A percentile compares a stretch with the other conserved stretches of the same genome.
Evolutionary conservation across 305 asterid genomes (phyloP).

Genomic region (Fraxinus ornus): DNA sequence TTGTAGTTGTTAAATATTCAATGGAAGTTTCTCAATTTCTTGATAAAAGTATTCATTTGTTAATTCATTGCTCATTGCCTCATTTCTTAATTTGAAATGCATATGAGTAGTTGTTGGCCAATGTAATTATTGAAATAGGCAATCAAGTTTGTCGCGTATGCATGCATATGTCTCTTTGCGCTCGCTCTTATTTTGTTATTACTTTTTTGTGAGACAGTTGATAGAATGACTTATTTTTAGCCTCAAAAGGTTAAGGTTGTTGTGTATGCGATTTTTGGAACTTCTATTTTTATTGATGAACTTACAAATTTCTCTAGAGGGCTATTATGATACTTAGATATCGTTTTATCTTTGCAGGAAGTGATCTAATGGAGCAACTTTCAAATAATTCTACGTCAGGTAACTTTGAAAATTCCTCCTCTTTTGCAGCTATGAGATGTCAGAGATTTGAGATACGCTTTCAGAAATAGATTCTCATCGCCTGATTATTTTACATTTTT

Average conservation of each 20-base stretch:
- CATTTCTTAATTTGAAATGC: constrained; percentile 20
- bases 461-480: constrained; percentile 6
- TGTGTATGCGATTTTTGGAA: not conserved
- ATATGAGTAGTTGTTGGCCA: constrained; percentile 4
- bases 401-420: constrained; percentile 27
- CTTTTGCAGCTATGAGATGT: not conserved
- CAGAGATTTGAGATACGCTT: not conserved
- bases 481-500: constrained; percentile 13
- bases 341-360: constrained; percentile 32
- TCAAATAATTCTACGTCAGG: constrained; percentile 34
- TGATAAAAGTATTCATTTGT: not conserved
- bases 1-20: not conserved
- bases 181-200: not conserved
- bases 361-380: constrained; percentile 52
- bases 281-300: not conserved
- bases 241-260: not conserved
- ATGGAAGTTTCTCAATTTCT: not conserved
- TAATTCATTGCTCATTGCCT: not conserved
- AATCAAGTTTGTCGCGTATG: not conserved
- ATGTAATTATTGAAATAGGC: not conserved
- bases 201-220: not conserved
- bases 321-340: constrained; percentile 14
- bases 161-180: not conserved
- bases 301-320: constrained; percentile 1
- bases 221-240: not conserved